A percentile compares a stretch with the other conserved stretches of the same genome.
phyloP scores from a whole-genome alignment of 495 filamentous ascomycete genomes.

The Neurospora sp. region DNA sequence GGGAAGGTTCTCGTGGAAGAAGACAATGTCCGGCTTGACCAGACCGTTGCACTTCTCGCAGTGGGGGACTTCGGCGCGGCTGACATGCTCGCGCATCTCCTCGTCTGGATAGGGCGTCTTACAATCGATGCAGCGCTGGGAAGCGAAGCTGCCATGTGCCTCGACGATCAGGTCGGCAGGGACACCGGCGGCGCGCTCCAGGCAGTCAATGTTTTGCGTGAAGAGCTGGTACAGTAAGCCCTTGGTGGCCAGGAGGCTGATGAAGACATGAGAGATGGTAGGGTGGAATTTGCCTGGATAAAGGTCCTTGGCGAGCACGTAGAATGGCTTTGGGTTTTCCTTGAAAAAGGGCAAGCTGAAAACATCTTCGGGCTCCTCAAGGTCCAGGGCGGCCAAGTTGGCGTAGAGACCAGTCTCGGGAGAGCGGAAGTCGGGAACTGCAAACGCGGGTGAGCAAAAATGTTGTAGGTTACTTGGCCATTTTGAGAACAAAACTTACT shows the following conservation, averaged over 20 bases:
- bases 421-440: conserved; percentile 64
- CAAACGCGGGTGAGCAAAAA: not conserved
- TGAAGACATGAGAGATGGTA: conserved; percentile 79
- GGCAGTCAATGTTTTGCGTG: conserved; percentile 95
- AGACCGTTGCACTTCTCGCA: conserved; percentile 67
- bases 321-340: conserved; percentile 79
- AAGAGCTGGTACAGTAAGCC: conserved; percentile 74
- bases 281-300: conserved; percentile 88
- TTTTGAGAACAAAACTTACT: conserved; percentile 26
- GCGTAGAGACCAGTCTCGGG: conserved; percentile 69
- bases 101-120: conserved; percentile 57
- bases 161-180: conserved; percentile 75
- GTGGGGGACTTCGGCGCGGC: conserved; percentile 51
- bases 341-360: conserved; percentile 88
- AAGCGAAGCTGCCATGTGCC: conserved; percentile 90
- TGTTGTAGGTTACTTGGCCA: not conserved
- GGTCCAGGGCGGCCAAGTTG: conserved; percentile 72
- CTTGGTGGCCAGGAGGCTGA: conserved; percentile 62
- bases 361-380: conserved; percentile 68
- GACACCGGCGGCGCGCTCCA: conserved; percentile 82
- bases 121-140: conserved; percentile 86
- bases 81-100: conserved; percentile 59
- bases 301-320: conserved; percentile 78
- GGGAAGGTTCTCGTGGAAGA: conserved; percentile 76
- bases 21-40: conserved; percentile 96